Base-by-base conservation (phyloP, 169 alveolate genomes). In the Plasmodium reichenowi region DNA sequence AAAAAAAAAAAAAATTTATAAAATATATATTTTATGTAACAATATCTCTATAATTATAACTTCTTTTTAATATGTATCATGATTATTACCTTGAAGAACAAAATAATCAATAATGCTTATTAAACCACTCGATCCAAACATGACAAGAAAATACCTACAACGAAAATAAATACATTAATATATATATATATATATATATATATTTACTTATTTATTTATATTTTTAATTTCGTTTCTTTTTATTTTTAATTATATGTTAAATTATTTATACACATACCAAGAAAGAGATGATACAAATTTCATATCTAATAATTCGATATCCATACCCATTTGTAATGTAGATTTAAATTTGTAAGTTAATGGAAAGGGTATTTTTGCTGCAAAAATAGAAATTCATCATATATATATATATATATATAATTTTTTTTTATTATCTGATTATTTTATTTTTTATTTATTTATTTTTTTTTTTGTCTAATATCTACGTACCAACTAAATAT, bases 331-430 rank as follows among this genome's bases (percentile, higher is more conserved):
- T 60, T 95, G 96, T 29, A 95, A 93, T 94, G 95, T 94, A 45
- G 94, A 88, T 64, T 94, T 95, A 92, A 94, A 94, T 32, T 92
- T 83, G 91, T 87, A 95, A 15, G 97, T 88, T 43, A 94, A 75
- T 22, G 96, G 96, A 64, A 94, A 88, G 15, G 97, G 97, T 70
- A 91, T 80, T 56, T 94, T 91, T n/a, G 96, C 97, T 89, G 85
- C 58, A 74, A 20, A 29, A 43, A 66, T 17, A 47, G 58, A 38
- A 54, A 38, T 38, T 38, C 10, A 38, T 38, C 47, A 38, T 15
- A 63, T 32, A 56, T 56, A 56, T 56, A 13, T 10, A 24, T 47
- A 71, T 38, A 38, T 38, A 38, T 32, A 45, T 73, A 54, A 0
- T 22, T 24, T 17, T 12, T 29, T n/a, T 20, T 60, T n/a, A 20